Evolutionary conservation across 768 basidiomycete genomes (phyloP).

Genomic region (Lentinula edodes): DNA sequence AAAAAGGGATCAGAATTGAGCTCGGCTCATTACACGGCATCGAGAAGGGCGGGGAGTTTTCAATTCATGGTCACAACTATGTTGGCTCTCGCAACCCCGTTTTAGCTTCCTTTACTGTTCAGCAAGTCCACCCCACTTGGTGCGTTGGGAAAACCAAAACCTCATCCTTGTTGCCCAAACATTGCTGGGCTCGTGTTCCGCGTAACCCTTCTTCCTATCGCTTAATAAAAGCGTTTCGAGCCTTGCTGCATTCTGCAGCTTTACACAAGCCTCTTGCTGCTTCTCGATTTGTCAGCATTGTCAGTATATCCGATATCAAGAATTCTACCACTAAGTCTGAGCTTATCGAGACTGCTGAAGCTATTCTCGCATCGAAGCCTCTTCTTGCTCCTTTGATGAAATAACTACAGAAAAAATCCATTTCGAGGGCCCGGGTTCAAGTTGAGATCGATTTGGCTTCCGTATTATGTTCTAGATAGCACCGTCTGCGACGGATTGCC

Average conservation of each 20-base stretch:
- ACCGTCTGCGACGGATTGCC: background rate
- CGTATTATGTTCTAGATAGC: background rate
- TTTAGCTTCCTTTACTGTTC: constrained; percentile 44
- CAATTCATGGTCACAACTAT: constrained; percentile 56
- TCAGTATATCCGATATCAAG: constrained; percentile 27
- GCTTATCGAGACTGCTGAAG: constrained; percentile 4
- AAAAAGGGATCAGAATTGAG: constrained; percentile 39
- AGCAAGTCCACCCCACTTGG: constrained; percentile 54
- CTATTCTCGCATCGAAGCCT: background rate
- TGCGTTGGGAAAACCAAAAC: constrained; percentile 38
- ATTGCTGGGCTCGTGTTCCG: constrained; percentile 47
- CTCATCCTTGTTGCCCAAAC: constrained; percentile 25
- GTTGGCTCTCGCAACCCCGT: constrained; percentile 51
- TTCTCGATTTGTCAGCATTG: constrained; percentile 13
- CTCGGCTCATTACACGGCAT: constrained; percentile 61
- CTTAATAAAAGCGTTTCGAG: background rate
- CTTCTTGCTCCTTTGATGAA: constrained; percentile 2
- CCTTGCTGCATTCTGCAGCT: constrained; percentile 1
- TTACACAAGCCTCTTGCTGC: constrained; percentile 4
- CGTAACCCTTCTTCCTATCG: constrained; percentile 13
- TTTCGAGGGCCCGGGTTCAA: background rate
- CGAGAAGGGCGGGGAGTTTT: constrained; percentile 57
- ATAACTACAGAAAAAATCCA: background rate
- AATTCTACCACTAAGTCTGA: constrained; percentile 14
- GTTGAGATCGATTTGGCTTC: background rate